Percentiles rank a stretch among this genome's conserved stretches.
Conservation (phyloP, 768 basidiomycete genomes). For the Phallus indusiatus region DNA sequence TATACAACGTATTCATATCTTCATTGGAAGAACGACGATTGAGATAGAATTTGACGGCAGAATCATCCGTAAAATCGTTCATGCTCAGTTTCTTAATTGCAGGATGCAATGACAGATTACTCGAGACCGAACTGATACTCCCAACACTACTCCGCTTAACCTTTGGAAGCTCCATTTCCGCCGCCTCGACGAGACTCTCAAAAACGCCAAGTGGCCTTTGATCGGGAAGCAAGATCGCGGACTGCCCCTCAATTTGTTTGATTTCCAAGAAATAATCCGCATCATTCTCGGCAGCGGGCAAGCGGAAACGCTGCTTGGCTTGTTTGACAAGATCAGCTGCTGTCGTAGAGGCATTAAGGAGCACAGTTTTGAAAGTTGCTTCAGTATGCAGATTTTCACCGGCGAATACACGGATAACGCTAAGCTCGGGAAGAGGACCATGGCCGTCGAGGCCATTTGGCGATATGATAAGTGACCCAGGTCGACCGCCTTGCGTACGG, state of each 20-base stretch:
- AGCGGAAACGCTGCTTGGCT: slow-evolving; percentile 88
- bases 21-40: slow-evolving; percentile 43
- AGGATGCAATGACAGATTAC: slow-evolving; percentile 89
- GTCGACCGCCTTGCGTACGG: slow-evolving; percentile 42
- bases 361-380: slow-evolving; percentile 96
- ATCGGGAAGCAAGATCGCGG: slow-evolving; percentile 55
- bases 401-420: slow-evolving; percentile 93
- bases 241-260: slow-evolving; percentile 86
- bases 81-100: slow-evolving; percentile 90
- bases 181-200: slow-evolving; percentile 72
- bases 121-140: slow-evolving; percentile 88
- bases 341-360: slow-evolving; percentile 81
- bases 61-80: slow-evolving; percentile 98
- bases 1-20: slow-evolving; percentile 21
- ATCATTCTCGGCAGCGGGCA: slow-evolving; percentile 54
- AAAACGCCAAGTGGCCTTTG: slow-evolving; percentile 88
- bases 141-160: slow-evolving; percentile 91
- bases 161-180: slow-evolving; percentile 63
- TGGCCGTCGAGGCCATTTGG: slow-evolving; percentile 51
- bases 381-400: slow-evolving; percentile 86
- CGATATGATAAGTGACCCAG: slow-evolving; percentile 68
- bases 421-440: slow-evolving; percentile 69
- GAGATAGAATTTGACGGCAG: slow-evolving; percentile 92
- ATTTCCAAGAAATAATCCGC: slow-evolving; percentile 79
- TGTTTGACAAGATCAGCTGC: slow-evolving; percentile 80